Base-by-base conservation (phyloP, 1,139 yeast species). In the Diutina sp. region DNA sequence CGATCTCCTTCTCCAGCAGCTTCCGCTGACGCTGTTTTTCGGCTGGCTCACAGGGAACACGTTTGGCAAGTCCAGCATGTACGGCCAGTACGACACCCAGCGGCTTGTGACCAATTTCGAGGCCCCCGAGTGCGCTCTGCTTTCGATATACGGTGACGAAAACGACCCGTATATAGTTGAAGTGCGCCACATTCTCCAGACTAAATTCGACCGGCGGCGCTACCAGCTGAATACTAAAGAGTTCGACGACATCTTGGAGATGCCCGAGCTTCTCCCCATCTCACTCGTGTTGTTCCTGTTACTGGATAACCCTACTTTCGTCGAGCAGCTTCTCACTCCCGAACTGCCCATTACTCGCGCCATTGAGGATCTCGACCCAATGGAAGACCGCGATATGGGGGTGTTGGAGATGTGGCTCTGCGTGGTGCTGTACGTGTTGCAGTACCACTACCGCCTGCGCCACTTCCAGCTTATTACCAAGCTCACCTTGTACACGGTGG, bases 21-120 rank as follows among this genome's bases (percentile, higher is more conserved):
- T 71, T 35, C 67, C 67, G 59, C 70, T 65, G 59, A 63, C 67
- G n/a, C 72, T 78, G 2, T 72, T 76, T 55, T 66, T 74, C 57
- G 69, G 69, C 55, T 75, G 79, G 79, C 61, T 75, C 54, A 72
- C 77, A 1, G 71, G 70, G 0, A 72, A 70, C 57, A 60, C 64
- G 30, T 66, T 70, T 50, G 65, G 68, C 32, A 63, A 66, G 21
- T 67, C 67, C 28, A 32, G 18, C 51, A 60, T 64, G 48, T 72
- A 72, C 59, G 56, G 66, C 21, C 61, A 58, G 9, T 68, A 63
- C 46, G 62, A 67, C 50, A 67, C 72, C 1, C 59, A 60, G 7
- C 61, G 58, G 3, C 41, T 58, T 21, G 59, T 67, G 14, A 68
- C 73, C 9, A 61, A 61, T 47, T 61, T 68, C 21, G 51, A 30